Percentiles rank a stretch among this genome's conserved stretches.
These are phyloP conservation scores for Gaultheria prostrata DNA, from an alignment of 148 eudicot species.

Conservation along the genomic window DNA sequence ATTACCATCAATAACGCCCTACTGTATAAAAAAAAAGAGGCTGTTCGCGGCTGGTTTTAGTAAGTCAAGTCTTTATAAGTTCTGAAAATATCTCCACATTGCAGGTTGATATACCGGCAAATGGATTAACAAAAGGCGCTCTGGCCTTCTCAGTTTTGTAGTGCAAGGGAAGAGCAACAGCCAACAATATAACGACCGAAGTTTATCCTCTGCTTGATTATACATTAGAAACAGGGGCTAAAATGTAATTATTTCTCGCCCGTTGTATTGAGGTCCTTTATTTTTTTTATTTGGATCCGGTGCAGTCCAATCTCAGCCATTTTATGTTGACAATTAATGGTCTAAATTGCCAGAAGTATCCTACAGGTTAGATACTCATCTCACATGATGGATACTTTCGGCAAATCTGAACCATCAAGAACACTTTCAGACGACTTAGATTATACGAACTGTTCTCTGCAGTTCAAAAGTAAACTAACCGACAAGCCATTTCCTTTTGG, in stretches of 20 bases:
- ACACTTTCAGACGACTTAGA: too few relatives aligned
- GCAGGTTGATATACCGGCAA: constrained; percentile 11
- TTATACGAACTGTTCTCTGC: too few relatives aligned
- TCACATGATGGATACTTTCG: too few relatives aligned
- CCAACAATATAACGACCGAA: background rate
- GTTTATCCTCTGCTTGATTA: background rate
- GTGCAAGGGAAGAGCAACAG: background rate
- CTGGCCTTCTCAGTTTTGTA: constrained; percentile 22
- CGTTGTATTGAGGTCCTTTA: background rate
- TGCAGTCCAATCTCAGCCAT: too few relatives aligned
- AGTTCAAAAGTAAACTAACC: too few relatives aligned
- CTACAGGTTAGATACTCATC: too few relatives aligned
- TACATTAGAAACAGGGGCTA: background rate
- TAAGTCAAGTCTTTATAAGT: background rate
- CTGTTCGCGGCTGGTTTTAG: background rate
- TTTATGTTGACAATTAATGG: too few relatives aligned
- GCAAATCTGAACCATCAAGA: too few relatives aligned
- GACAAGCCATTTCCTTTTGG: background rate
- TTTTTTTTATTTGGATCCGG: background rate
- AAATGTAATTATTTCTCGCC: constrained; percentile 7
- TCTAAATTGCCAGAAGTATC: too few relatives aligned
- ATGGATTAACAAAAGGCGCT: background rate
- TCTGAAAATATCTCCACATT: constrained; percentile 7
- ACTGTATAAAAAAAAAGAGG: background rate
- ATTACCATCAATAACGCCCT: background rate